These are phyloP conservation scores for Talaromyces sp. DNA, from an alignment of 2,329 filamentous ascomycete genomes.

Conservation along the genomic window DNA sequence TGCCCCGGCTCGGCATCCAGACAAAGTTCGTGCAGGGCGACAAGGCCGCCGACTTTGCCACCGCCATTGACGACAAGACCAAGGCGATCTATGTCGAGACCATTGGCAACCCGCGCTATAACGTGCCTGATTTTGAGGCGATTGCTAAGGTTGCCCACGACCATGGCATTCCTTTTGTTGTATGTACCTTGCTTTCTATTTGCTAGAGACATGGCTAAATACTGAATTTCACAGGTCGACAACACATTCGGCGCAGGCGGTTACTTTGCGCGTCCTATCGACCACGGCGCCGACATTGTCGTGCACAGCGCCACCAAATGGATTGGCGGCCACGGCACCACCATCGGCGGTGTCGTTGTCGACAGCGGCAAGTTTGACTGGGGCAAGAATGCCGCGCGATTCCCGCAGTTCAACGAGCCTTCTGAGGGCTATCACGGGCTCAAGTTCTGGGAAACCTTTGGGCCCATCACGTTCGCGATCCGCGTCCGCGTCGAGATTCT, in stretches of 20 bases:
- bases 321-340: conserved; percentile 94
- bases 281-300: conserved; percentile 87
- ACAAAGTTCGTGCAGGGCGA: conserved; percentile 87
- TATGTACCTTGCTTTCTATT: conserved; percentile 19
- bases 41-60: conserved; percentile 68
- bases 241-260: conserved; percentile 95
- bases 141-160: conserved; percentile 75
- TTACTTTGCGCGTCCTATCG: conserved; percentile 79
- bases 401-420: conserved; percentile 89
- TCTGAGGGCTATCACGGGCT: conserved; percentile 85
- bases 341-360: conserved; percentile 77
- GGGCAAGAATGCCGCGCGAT: conserved; percentile 74
- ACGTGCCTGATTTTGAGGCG: conserved; percentile 82
- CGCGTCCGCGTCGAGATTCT: conserved; percentile 83
- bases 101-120: conserved; percentile 91
- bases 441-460: conserved; percentile 89
- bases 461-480: conserved; percentile 73
- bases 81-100: conserved; percentile 90
- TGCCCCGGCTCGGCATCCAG: conserved; percentile 77
- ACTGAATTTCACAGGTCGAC: conserved; percentile 56
- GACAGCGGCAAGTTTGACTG: conserved; percentile 93
- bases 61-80: conserved; percentile 83
- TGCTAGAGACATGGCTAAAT: background rate
- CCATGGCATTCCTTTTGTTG: conserved; percentile 60
- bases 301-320: conserved; percentile 94